A percentile compares a stretch with the other conserved stretches of the same genome.
These are phyloP conservation scores for Pleurotus sapidus DNA, from an alignment of 768 basidiomycete species.

Conservation along the genomic window DNA sequence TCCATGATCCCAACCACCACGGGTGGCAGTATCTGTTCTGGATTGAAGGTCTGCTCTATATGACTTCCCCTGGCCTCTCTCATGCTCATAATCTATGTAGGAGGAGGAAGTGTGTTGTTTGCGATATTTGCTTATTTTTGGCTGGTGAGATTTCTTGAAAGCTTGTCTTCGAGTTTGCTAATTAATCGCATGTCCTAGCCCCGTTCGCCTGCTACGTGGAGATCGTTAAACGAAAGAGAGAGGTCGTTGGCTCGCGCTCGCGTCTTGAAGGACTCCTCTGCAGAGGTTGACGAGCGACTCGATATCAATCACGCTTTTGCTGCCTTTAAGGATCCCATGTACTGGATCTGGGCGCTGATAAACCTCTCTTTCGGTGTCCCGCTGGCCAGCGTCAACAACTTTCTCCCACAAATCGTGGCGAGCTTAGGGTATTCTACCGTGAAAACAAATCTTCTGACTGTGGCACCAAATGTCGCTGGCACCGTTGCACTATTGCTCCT, in stretches of 20 bases:
- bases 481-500: constrained; percentile 42
- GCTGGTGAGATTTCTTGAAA: constrained; percentile 19
- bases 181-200: constrained; percentile 16
- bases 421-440: constrained; percentile 44
- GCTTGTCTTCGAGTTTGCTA: neutral
- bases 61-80: neutral
- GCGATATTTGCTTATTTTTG: constrained; percentile 45
- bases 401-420: constrained; percentile 46
- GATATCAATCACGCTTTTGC: constrained; percentile 40
- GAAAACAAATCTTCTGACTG: constrained; percentile 51
- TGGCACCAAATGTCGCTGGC: constrained; percentile 49
- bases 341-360: constrained; percentile 48
- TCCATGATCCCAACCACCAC: constrained; percentile 36
- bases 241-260: constrained; percentile 39
- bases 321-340: constrained; percentile 41
- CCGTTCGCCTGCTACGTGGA: constrained; percentile 39
- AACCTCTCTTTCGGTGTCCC: constrained; percentile 46
- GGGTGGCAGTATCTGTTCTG: constrained; percentile 53
- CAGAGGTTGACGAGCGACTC: constrained; percentile 36
- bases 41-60: constrained; percentile 39
- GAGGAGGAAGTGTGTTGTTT: constrained; percentile 37
- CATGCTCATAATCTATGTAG: constrained; percentile 16
- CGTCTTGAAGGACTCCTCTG: constrained; percentile 45
- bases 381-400: constrained; percentile 50
- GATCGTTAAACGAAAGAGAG: constrained; percentile 30